Base-by-base conservation (phyloP, 805 yeast species). In the Sungouiella blattae region DNA sequence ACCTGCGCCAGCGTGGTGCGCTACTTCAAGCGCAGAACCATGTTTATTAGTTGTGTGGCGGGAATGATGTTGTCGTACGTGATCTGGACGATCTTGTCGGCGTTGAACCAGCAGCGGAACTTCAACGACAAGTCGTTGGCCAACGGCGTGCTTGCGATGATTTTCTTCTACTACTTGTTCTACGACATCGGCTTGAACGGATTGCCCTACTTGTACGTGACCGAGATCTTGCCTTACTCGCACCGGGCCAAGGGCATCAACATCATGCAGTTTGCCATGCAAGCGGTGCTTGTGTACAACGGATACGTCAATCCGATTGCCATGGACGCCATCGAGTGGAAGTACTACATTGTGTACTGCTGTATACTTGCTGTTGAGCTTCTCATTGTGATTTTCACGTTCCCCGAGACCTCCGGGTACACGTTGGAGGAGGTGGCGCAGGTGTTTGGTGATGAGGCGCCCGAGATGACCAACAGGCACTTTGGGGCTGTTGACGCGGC, bases 111-210 rank as follows among this genome's bases (percentile, higher is more conserved):
- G 42, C 50, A 70, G 47, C 53, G 64, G 28, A 42, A 65, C 44
- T 69, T 66, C 46, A 51, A 58, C 37, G 60, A 71, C 37, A 67
- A 67, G 41, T 14, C 55, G 4, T 51, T 65, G 20, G 72, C 70
- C 32, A 58, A 60, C 36, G 78, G 74, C 40, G 75, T 71, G 17
- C 60, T 66, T 48, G 74, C 74, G 6, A 68, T 75, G 72, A 69
- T 75, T 33, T 74, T 71, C 64, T 47, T 73, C 22, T 71, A 60
- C 64, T 61, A 64, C 52, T 46, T 54, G 34, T 57, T 61, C 26
- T 73, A 71, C 54, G 60, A 68, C 45, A 52, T 62, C 28, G 72
- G 71, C 25, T 48, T 57, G 34, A 68, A 69, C 38, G 76, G 76
- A 33, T 58, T 71, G 36, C 73, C 75, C 33, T 64, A 53, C 48